Base-by-base conservation (phyloP, 2,329 filamentous ascomycete species). In the Atkinsonella hypoxylon region DNA sequence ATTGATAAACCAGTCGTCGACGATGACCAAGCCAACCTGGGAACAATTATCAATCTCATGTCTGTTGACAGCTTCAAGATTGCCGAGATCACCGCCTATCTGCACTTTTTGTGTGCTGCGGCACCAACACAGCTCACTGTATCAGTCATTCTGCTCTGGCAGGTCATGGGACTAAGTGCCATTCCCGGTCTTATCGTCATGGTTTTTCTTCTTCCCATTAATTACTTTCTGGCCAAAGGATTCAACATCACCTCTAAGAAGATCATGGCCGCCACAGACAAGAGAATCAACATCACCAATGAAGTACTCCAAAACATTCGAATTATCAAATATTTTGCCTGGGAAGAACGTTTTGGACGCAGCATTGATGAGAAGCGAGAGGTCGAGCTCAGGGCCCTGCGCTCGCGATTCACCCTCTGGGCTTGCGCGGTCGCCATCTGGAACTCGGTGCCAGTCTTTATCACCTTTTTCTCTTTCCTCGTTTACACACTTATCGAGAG, bases 21-120 rank as follows among this genome's bases (percentile, higher is more conserved):
- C 17, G 83, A 89, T 54, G 78, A 85, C 52, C 89, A 95, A 69
- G 91, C 89, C 39, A 96, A 93, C 54, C 77, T 94, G 47, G 93
- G 94, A 55, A 95, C 93, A n/a, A 96, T 98, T 61, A 98, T 98
- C 72, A 98, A 97, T 67, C 75, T 98, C 57, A 98, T 98, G 93
- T 94, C 93, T 11, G 94, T 98, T 40, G 94, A 98, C 72, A 96
- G 91, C 45, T 97, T 97, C 80, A 98, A 98, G 70, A 89, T 98
- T 50, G 87, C 88, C 55, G 93, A 98, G 64, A 84, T 95, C 53
- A 93, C 89, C 38, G 87, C 91, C 0, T 98, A 98, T 64, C 73
- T 98, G 32, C 93, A 98, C 68, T 98, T 95, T 67, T 74, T 98
- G n/a, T 86, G 91, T 74, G 91, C 90, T 0, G 83, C 86, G 54